These are phyloP conservation scores for Zoysia matrella DNA, from an alignment of 202 grass and related monocot genomes.

Conservation along the genomic window DNA sequence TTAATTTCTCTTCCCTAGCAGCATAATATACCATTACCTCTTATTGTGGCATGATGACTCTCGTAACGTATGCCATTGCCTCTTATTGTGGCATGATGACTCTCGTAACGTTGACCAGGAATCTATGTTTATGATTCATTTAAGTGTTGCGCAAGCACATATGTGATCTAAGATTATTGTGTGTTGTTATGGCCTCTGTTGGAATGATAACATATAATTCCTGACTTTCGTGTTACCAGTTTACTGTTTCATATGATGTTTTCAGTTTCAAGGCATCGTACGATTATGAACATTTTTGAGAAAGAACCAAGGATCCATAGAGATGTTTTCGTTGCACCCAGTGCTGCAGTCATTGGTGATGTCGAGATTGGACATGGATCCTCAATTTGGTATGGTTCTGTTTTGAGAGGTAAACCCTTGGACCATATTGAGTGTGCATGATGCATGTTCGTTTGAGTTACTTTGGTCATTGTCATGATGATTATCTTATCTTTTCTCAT, in stretches of 20 bases:
- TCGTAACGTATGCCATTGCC: too few species aligned
- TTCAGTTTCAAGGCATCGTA: conserved; percentile 87
- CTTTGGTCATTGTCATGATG: conserved; percentile 4
- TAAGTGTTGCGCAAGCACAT: not conserved
- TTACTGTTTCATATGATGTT: not conserved
- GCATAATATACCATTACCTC: conserved; percentile 11
- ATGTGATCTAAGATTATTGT: not conserved
- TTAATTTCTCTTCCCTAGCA: not conserved
- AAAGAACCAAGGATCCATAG: conserved; percentile 78
- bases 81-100: too few species aligned
- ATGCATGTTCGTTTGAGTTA: conserved; percentile 4
- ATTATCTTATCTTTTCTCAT: not conserved
- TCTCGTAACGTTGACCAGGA: not conserved
- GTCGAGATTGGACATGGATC: too few species aligned
- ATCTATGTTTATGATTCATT: not conserved
- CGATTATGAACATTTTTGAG: conserved; percentile 82
- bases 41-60: not conserved
- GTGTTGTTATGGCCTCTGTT: not conserved
- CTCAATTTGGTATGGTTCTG: too few species aligned
- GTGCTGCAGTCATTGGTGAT: conserved; percentile 86
- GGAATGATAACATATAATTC: not conserved
- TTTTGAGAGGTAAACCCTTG: too few species aligned
- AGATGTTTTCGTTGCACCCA: conserved; percentile 94
- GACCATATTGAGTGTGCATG: conserved; percentile 67
- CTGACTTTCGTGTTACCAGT: not conserved